Conservation (phyloP, 2,329 filamentous ascomycete species). For the Verticillium zaregamsianum region DNA sequence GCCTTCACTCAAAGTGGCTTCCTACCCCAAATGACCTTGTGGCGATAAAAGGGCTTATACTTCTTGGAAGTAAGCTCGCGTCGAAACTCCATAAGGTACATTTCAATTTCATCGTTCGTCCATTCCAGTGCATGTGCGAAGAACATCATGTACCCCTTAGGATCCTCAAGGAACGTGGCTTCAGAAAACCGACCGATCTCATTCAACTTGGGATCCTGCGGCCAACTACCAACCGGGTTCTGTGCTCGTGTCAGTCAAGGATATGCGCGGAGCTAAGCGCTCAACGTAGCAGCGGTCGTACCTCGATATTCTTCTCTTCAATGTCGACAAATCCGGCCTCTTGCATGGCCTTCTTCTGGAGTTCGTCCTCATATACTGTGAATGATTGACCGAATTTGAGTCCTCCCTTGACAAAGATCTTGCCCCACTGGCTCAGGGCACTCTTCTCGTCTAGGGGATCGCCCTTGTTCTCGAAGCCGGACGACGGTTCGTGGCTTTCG, state of each 20-base stretch:
- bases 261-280: background rate
- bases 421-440: slow-evolving; percentile 25
- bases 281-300: background rate
- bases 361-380: slow-evolving; percentile 19
- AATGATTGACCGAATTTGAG: slow-evolving; percentile 24
- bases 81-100: background rate
- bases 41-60: background rate
- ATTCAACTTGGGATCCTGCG: background rate
- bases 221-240: background rate
- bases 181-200: background rate
- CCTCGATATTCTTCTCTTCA: background rate
- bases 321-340: slow-evolving; percentile 1
- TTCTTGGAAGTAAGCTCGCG: background rate
- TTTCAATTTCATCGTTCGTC: background rate
- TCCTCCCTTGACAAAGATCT: slow-evolving; percentile 24
- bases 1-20: background rate
- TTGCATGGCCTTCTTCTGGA: slow-evolving; percentile 22
- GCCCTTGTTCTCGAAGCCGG: slow-evolving; percentile 19
- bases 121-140: background rate
- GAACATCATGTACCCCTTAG: background rate
- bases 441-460: slow-evolving; percentile 18
- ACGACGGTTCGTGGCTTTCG: slow-evolving; percentile 35
- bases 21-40: background rate
- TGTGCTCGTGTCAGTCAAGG: background rate
- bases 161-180: background rate